Conservation (phyloP, 176 grass and related monocot species). For the Carex pumila region DNA sequence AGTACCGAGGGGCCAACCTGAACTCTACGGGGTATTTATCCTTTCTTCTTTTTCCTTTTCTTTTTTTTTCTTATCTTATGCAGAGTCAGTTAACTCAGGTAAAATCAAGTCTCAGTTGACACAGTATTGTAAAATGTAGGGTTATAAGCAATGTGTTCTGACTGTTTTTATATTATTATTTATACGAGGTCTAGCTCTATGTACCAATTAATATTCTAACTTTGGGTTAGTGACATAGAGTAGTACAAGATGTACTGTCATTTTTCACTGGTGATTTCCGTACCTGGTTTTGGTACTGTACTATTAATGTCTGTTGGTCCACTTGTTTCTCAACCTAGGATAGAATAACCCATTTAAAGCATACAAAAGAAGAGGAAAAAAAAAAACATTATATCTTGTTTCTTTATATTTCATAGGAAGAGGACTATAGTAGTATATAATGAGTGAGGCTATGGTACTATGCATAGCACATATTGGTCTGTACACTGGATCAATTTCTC, state of each 20-base stretch:
- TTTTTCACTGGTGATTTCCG: not conserved
- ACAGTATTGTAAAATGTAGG: not conserved
- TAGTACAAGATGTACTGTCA: not conserved
- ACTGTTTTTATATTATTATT: not conserved
- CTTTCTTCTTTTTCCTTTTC: not conserved
- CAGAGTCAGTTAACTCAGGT: not conserved
- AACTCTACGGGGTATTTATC: slow-evolving; percentile 11
- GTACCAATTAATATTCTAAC: not conserved
- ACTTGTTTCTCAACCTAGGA: not conserved
- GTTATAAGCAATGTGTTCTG: not conserved
- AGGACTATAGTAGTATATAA: no score
- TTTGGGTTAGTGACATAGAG: not conserved
- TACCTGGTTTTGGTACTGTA: not conserved
- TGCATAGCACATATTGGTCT: no score
- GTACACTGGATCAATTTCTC: no score
- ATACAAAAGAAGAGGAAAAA: not conserved
- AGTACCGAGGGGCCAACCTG: slow-evolving; percentile 25
- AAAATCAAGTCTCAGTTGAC: not conserved
- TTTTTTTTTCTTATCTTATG: not conserved
- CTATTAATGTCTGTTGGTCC: not conserved
- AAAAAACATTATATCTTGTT: not conserved
- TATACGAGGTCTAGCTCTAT: not conserved
- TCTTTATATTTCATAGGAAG: not conserved
- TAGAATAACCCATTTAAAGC: not conserved
- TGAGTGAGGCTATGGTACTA: no score